These are phyloP conservation scores for Syzygium grande DNA, from an alignment of 345 rosid genomes.

Conservation along the genomic window DNA sequence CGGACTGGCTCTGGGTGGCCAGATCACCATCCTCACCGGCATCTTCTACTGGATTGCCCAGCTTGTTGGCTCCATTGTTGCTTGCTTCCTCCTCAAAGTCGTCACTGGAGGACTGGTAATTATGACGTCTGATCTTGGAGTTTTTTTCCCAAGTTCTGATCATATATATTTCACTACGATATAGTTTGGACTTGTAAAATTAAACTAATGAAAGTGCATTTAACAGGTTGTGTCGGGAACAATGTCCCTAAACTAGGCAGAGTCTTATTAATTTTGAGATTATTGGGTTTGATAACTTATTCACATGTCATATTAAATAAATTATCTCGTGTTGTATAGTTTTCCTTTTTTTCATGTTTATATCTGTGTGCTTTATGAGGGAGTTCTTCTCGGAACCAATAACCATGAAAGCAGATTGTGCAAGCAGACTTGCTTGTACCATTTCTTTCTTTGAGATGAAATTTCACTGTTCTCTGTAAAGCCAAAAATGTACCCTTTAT, in stretches of 20 bases:
- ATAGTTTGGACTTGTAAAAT: not conserved
- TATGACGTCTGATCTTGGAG: not conserved
- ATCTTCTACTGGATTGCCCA: constrained; percentile 93
- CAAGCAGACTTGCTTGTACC: not conserved
- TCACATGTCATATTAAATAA: not conserved
- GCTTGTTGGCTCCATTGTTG: constrained; percentile 81
- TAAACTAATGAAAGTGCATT: not conserved
- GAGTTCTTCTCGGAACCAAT: not conserved
- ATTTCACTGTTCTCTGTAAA: not conserved
- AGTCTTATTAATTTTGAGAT: not conserved
- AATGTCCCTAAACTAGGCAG: not conserved
- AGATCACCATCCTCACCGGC: constrained; percentile 81
- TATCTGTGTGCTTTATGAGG: not conserved
- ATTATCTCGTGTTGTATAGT: not conserved
- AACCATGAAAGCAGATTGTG: not conserved
- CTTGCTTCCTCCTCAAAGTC: constrained; percentile 63
- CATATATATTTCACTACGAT: not conserved
- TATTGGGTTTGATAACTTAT: not conserved
- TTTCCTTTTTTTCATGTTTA: not conserved
- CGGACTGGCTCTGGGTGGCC: constrained; percentile 90
- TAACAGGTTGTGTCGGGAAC: not conserved
- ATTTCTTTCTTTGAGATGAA: not conserved
- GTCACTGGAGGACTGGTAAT: constrained; percentile 87
- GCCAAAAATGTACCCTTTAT: not conserved
- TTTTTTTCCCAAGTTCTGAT: not conserved